These are phyloP conservation scores for Nyssa sinensis DNA, from an alignment of 148 eudicot species.

Conservation along the genomic window DNA sequence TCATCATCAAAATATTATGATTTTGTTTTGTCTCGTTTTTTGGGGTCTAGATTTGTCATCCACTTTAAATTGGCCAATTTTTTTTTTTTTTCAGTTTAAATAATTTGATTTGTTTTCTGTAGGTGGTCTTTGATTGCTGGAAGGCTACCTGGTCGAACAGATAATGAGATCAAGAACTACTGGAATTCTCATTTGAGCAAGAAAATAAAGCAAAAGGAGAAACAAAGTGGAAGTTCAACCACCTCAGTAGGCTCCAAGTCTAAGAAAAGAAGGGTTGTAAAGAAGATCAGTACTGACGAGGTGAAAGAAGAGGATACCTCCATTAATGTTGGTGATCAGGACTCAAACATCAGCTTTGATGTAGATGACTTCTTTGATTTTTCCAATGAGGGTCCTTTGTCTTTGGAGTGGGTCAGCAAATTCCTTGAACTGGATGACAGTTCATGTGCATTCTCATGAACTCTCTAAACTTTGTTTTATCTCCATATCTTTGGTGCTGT, in stretches of 20 bases:
- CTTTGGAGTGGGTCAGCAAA: constrained; percentile 48
- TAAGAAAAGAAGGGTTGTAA: constrained; percentile 7
- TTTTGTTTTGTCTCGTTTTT: background rate
- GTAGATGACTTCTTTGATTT: constrained; percentile 57
- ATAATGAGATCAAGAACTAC: constrained; percentile 73
- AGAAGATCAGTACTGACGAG: constrained; percentile 7
- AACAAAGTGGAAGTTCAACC: constrained; percentile 16
- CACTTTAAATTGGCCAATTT: background rate
- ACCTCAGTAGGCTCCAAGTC: constrained; percentile 10
- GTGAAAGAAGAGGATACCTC: constrained; percentile 15
- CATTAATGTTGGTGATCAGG: background rate
- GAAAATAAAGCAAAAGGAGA: constrained; percentile 31
- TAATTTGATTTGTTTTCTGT: background rate
- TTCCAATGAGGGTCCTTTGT: constrained; percentile 38
- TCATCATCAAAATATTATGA: too few species aligned
- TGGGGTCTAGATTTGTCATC: background rate
- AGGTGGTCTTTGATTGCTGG: constrained; percentile 76
- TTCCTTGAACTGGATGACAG: constrained; percentile 32
- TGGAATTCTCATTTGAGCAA: constrained; percentile 93
- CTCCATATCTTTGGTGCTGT: background rate
- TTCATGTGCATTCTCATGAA: constrained; percentile 1
- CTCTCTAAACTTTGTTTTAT: background rate
- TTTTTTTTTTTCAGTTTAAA: background rate
- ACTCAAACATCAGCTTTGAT: constrained; percentile 19
- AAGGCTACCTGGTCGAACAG: constrained; percentile 74